These are phyloP conservation scores for Tetrapyrgos nigripes DNA, from an alignment of 1,284 basidiomycete species.

Conservation along the genomic window DNA sequence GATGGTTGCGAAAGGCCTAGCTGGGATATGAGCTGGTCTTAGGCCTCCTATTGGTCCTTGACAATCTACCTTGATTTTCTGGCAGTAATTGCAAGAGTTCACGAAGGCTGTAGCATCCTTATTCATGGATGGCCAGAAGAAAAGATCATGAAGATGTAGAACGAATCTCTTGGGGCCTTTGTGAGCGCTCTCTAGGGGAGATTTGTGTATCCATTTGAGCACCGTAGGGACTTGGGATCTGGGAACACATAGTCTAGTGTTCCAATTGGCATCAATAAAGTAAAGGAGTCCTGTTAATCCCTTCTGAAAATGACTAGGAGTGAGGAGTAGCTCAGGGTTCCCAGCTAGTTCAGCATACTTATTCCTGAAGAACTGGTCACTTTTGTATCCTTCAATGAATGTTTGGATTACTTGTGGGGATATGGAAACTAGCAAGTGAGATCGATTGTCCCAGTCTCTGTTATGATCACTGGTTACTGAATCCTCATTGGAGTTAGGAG, in stretches of 20 bases:
- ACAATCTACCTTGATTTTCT: constrained; percentile 4
- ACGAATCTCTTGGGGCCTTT: not conserved
- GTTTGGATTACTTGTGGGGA: not conserved
- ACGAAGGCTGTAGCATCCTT: constrained; percentile 6
- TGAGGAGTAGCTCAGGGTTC: not conserved
- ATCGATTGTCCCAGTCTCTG: not conserved
- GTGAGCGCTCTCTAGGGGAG: constrained; percentile 3
- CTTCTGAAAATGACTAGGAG: not conserved
- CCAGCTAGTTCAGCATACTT: not conserved
- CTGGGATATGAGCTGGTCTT: constrained; percentile 11
- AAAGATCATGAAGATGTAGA: not conserved
- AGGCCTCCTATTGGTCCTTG: constrained; percentile 1
- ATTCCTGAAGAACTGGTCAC: not conserved
- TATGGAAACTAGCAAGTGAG: not conserved
- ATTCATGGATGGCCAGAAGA: constrained; percentile 6
- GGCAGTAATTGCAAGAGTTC: constrained; percentile 7
- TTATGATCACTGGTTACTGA: not conserved
- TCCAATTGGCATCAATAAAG: constrained; percentile 15
- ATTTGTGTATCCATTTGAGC: not conserved
- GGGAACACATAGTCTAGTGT: constrained; percentile 9
- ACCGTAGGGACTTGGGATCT: not conserved
- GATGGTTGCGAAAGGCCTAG: not conserved
- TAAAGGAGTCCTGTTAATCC: constrained; percentile 2
- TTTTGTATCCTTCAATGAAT: not conserved
- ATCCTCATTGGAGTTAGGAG: not conserved